Evolutionary conservation across 2,329 filamentous ascomycete genomes (phyloP).

Genomic region (Chrysoporthe cubensis): DNA sequence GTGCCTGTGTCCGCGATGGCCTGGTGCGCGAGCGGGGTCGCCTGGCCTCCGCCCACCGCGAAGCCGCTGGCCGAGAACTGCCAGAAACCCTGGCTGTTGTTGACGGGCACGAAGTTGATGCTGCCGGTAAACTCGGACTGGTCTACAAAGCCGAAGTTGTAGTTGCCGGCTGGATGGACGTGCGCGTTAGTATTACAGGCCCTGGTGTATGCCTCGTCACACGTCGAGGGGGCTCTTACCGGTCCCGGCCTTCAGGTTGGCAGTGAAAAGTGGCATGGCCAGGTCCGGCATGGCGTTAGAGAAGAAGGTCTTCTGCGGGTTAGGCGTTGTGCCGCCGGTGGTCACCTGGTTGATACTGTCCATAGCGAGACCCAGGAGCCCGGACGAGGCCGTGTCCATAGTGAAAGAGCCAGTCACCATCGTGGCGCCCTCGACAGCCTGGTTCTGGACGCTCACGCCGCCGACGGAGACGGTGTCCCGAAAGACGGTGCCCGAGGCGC

Average conservation of each 20-base stretch:
- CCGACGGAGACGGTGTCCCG: constrained; percentile 65
- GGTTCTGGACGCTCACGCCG: constrained; percentile 59
- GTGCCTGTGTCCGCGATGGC: constrained; percentile 71
- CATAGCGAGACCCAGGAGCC: constrained; percentile 65
- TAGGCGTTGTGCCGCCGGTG: constrained; percentile 58
- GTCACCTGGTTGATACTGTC: constrained; percentile 60
- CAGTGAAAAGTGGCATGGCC: constrained; percentile 39
- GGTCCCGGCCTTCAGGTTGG: constrained; percentile 40
- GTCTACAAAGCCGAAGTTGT: constrained; percentile 56
- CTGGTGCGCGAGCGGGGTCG: constrained; percentile 45
- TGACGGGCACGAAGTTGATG: constrained; percentile 60
- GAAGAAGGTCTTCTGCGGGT: constrained; percentile 49
- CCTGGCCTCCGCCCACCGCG: constrained; percentile 48
- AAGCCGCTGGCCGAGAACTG: constrained; percentile 60
- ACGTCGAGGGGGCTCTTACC: constrained; percentile 33
- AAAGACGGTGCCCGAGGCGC: constrained; percentile 65
- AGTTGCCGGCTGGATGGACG: constrained; percentile 36
- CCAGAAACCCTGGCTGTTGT: constrained; percentile 64
- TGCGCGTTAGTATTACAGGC: constrained; percentile 10
- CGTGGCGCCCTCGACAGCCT: constrained; percentile 67
- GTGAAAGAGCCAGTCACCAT: constrained; percentile 53
- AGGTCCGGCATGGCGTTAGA: constrained; percentile 38
- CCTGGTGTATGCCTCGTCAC: neutral
- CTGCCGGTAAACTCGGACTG: constrained; percentile 57
- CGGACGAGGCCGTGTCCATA: constrained; percentile 37